A percentile compares a stretch with the other conserved stretches of the same genome.
Conservation (phyloP, 2,329 filamentous ascomycete species). For the Colletotrichum sp. region DNA sequence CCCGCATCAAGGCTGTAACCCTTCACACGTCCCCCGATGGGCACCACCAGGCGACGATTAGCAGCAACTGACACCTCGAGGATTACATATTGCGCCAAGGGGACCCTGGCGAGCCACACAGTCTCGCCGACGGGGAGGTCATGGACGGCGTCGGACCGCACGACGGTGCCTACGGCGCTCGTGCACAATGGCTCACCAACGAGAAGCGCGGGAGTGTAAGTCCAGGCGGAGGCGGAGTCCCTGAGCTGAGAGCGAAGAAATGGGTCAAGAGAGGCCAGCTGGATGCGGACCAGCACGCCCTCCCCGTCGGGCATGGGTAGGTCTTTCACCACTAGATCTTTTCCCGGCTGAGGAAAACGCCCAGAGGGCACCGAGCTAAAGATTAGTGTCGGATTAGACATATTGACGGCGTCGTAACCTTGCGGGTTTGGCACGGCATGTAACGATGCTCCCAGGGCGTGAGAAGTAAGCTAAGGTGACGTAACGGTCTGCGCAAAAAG, state of each 20-base stretch:
- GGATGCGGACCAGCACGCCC: neutral
- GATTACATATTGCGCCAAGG: neutral
- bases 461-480: neutral
- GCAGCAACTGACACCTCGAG: neutral
- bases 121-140: neutral
- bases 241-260: slow-evolving; percentile 77
- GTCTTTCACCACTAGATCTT: neutral
- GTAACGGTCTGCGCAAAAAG: neutral
- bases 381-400: neutral
- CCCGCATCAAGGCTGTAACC: neutral
- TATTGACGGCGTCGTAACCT: neutral
- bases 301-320: neutral
- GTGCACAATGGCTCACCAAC: neutral
- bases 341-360: neutral
- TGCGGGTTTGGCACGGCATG: neutral
- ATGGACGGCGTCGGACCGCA: neutral
- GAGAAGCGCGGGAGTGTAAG: neutral
- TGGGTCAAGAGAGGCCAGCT: slow-evolving; percentile 68
- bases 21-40: neutral
- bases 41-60: neutral
- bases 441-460: neutral
- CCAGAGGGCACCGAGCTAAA: neutral
- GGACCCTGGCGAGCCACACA: neutral
- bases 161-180: neutral
- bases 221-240: slow-evolving; percentile 32